Base-by-base conservation (phyloP, 192 early-diverging fungal species). In the Podila clonocystis region DNA sequence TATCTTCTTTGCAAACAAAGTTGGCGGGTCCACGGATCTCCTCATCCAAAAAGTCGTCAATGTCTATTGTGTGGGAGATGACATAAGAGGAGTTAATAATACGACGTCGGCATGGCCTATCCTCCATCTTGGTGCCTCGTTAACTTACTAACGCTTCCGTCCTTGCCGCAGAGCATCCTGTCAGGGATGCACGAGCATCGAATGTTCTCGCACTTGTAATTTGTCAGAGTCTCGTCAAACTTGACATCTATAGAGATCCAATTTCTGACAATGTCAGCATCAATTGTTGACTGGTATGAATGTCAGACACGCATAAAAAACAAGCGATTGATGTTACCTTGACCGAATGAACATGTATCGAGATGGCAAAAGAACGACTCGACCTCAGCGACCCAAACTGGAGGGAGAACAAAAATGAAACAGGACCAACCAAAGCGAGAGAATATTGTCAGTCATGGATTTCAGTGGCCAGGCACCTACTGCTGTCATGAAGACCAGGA, bases 281-380 rank as follows among this genome's bases (percentile, higher is more conserved):
- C 11, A 3, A 12, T 15, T 45, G 41, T 17, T 45, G 41, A 4
- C 3, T 45, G 41, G 13, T 45, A 55, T 26, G 52, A 55, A 24
- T 24, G 12, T 11, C 22, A 55, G 52, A 20, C 5, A n/a, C 19
- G 22, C 20, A 22, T 22, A n/a, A 17, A 55, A 9, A 0, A 24
- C 22, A 9, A 8, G 24, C 24, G 6, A 33, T 20, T 58, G 34
- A 3, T 34, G 33, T 65, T 82, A 89, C 88, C 87, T 82, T 92
- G 87, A 19, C 65, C 82, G 71, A 95, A 92, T 5, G 74, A 59
- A 73, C 96, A 98, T n/a, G 91, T 85, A 63, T 89, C 85, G 34
- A 98, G 77, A 59, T 92, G 84, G 76, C 96, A 98, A 74, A 91
- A 98, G 83, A 98, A 98, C n/a, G 94, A 94, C 74, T 98, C 95